Percentiles rank a stretch among this genome's conserved stretches.
Evolutionary conservation across 2,329 filamentous ascomycete species (phyloP).

Genomic region (Metarhizium sp.): DNA sequence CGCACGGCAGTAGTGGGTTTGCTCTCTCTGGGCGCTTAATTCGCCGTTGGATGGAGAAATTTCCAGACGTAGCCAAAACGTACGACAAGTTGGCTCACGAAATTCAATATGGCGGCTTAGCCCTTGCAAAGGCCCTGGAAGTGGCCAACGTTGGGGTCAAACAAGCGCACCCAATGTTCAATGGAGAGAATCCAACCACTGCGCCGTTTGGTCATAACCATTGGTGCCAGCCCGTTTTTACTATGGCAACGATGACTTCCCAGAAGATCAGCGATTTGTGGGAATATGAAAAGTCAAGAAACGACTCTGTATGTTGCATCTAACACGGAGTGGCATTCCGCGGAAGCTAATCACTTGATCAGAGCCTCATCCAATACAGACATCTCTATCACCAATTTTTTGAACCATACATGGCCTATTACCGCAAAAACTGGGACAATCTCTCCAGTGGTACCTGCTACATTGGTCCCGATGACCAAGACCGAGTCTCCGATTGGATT

Average conservation of each 20-base stretch:
- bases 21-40: constrained; percentile 43
- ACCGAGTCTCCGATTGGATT: constrained; percentile 19
- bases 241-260: constrained; percentile 46
- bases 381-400: constrained; percentile 42
- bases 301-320: constrained; percentile 27
- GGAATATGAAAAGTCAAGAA: constrained; percentile 42
- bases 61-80: constrained; percentile 32
- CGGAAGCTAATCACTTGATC: constrained; percentile 4
- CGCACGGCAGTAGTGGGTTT: constrained; percentile 50
- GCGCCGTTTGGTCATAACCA: constrained; percentile 37
- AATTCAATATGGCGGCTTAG: constrained; percentile 43
- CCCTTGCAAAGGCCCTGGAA: constrained; percentile 37
- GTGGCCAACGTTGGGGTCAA: constrained; percentile 34
- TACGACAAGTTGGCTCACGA: constrained; percentile 35
- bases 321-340: not conserved
- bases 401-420: constrained; percentile 29
- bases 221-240: constrained; percentile 49
- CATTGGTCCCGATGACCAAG: constrained; percentile 28
- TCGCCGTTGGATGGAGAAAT: constrained; percentile 33
- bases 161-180: constrained; percentile 42
- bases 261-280: constrained; percentile 43
- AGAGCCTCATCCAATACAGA: constrained; percentile 35
- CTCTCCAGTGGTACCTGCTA: constrained; percentile 38
- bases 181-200: constrained; percentile 44
- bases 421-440: constrained; percentile 43